Conservation (phyloP, 23 red algal genomes). For the Gracilaria vermiculophylla region DNA sequence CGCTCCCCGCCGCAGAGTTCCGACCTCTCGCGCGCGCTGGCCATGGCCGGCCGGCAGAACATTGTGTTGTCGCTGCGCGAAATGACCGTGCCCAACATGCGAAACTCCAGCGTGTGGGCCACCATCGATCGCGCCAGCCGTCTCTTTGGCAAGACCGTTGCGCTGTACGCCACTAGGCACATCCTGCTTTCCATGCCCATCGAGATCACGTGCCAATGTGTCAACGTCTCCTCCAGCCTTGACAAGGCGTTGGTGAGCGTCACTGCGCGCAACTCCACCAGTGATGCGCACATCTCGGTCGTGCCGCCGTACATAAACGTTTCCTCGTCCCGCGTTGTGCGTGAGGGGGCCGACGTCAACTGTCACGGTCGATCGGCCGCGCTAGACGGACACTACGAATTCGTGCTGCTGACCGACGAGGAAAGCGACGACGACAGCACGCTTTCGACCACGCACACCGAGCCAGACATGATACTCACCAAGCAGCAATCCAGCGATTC, state of each 20-base stretch:
- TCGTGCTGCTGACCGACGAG: slow-evolving; percentile 37
- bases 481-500: not conserved
- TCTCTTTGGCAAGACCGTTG: slow-evolving; percentile 33
- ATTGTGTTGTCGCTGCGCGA: slow-evolving; percentile 29
- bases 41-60: slow-evolving; percentile 32
- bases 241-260: slow-evolving; percentile 17
- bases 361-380: not conserved
- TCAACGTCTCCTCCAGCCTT: not conserved
- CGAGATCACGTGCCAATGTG: slow-evolving; percentile 19
- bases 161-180: slow-evolving; percentile 13
- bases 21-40: not conserved
- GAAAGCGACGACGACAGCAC: slow-evolving; percentile 9
- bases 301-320: slow-evolving; percentile 56
- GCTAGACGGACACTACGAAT: slow-evolving; percentile 37
- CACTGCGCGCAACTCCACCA: slow-evolving; percentile 33
- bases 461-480: not conserved
- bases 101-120: slow-evolving; percentile 64
- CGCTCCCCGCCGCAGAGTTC: slow-evolving; percentile 30
- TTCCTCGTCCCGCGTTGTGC: slow-evolving; percentile 11
- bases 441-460: not conserved
- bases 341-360: not conserved
- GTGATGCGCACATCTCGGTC: slow-evolving; percentile 28
- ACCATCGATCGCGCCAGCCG: slow-evolving; percentile 53
- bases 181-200: slow-evolving; percentile 36
- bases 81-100: not conserved